Evolutionary conservation across 352 stramenopile genomes (phyloP), one percentile per base, ranked within the genome.

Genomic region (Achlya hypogyna): DNA sequence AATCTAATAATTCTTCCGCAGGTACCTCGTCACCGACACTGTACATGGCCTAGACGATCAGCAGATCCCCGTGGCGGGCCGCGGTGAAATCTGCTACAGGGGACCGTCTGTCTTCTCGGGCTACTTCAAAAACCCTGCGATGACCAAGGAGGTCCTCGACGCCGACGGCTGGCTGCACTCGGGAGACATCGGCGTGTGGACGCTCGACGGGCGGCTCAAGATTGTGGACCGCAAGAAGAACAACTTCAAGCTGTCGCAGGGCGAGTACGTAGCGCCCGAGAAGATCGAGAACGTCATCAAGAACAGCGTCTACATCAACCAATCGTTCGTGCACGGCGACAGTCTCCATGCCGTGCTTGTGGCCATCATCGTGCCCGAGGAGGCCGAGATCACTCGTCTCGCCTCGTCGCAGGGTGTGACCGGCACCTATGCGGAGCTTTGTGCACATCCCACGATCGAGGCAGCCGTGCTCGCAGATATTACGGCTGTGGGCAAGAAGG

Each of bases 101-200:
- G 94, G 92, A 22, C 77, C 84, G 40, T 91, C 93, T 67, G 77
- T 98, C 22, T 86, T 95, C 54, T 67, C 71, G 52, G 89, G 88
- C 5, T 97, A 97, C 71, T 93, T 94, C 82, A 97, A 97, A 70
- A 87, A 98, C 71, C 78, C 83, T 4, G 87, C 96, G 65, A 90
- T 94, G 45, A 99, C 96, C 0, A 71, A 71, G 0, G 89, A 97
- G 62, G 91, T 87, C 2, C 84, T 98, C 31, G 93, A 98, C 69
- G 74, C 76, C 23, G 89, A 93, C 34, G 96, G 95, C 2, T 99
- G 90, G 87, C 98, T 99, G 71, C 93, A 98, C 78, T 98, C 96
- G 0, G 97, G 96, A 14, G 97, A 99, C 81, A 90, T 98, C 52
- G 96, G 91, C 49, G 77, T 81, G 22, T 97, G 98, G 77, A 98